A percentile compares a stretch with the other conserved stretches of the same genome.
Conservation (phyloP, 1,284 basidiomycete genomes). For the Cutaneotrichosporon mucoides region DNA sequence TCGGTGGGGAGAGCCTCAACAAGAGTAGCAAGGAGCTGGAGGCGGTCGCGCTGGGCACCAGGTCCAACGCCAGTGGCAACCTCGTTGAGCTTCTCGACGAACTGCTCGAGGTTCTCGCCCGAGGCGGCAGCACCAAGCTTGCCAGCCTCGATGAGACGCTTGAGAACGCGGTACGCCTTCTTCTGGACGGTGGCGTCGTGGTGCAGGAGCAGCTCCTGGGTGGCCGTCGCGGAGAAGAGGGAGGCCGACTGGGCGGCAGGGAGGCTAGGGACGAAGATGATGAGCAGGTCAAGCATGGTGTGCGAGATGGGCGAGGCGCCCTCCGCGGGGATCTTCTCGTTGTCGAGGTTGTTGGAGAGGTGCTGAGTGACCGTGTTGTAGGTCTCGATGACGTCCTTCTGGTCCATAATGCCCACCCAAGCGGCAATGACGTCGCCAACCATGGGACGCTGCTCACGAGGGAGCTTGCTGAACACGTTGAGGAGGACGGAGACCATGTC, state of each 20-base stretch:
- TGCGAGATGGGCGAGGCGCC: constrained; percentile 57
- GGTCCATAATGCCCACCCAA: constrained; percentile 79
- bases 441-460: constrained; percentile 68
- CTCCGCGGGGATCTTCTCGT: constrained; percentile 39
- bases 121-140: constrained; percentile 53
- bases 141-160: constrained; percentile 63
- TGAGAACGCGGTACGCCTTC: constrained; percentile 84
- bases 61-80: constrained; percentile 64
- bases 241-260: constrained; percentile 58
- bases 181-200: constrained; percentile 90
- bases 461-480: constrained; percentile 89
- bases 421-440: constrained; percentile 83
- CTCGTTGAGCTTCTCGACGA: constrained; percentile 59
- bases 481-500: constrained; percentile 93
- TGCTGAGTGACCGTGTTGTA: constrained; percentile 74
- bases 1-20: constrained; percentile 67
- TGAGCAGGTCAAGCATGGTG: constrained; percentile 83
- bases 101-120: constrained; percentile 55
- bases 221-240: constrained; percentile 57
- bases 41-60: constrained; percentile 89
- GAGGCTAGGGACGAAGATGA: constrained; percentile 78
- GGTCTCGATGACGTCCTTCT: constrained; percentile 72
- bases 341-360: constrained; percentile 65
- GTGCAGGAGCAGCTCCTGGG: constrained; percentile 51
- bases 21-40: constrained; percentile 70